A percentile compares a stretch with the other conserved stretches of the same genome.
Conservation (phyloP, 2,329 filamentous ascomycete genomes). For the Cytospora schulzeri region DNA sequence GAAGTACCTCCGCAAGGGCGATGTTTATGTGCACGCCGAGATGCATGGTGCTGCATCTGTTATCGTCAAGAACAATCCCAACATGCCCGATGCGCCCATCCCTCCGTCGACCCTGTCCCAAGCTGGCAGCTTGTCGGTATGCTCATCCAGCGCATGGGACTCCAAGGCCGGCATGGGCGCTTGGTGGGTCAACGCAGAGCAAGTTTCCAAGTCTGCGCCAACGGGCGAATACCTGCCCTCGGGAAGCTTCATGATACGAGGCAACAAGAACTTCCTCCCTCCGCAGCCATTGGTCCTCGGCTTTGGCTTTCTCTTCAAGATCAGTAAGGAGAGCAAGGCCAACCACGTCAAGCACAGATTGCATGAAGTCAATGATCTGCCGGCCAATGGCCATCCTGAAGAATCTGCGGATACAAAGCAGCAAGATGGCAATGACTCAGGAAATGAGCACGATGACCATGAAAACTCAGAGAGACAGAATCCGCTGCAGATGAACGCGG, state of each 20-base stretch:
- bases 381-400: background rate
- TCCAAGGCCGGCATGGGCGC: constrained; percentile 94
- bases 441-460: constrained; percentile 25
- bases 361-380: constrained; percentile 32
- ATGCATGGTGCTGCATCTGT: constrained; percentile 81
- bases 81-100: constrained; percentile 79
- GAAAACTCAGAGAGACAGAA: constrained; percentile 35
- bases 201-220: constrained; percentile 83
- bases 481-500: constrained; percentile 40
- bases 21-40: constrained; percentile 91
- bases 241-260: constrained; percentile 79
- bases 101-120: constrained; percentile 90
- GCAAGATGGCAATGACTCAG: constrained; percentile 37
- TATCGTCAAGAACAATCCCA: constrained; percentile 84
- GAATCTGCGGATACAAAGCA: constrained; percentile 32
- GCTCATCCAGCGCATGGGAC: constrained; percentile 90
- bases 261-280: constrained; percentile 88
- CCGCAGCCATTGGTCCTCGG: constrained; percentile 86
- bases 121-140: constrained; percentile 82
- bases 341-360: constrained; percentile 76
- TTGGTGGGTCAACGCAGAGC: constrained; percentile 91
- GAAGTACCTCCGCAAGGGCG: constrained; percentile 81
- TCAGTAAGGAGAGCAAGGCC: constrained; percentile 83
- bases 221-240: constrained; percentile 78
- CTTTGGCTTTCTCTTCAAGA: constrained; percentile 82